Percentiles rank a stretch among this genome's conserved stretches.
These are phyloP conservation scores for Lachancea meyersii DNA, from an alignment of 805 yeast species.

Conservation along the genomic window DNA sequence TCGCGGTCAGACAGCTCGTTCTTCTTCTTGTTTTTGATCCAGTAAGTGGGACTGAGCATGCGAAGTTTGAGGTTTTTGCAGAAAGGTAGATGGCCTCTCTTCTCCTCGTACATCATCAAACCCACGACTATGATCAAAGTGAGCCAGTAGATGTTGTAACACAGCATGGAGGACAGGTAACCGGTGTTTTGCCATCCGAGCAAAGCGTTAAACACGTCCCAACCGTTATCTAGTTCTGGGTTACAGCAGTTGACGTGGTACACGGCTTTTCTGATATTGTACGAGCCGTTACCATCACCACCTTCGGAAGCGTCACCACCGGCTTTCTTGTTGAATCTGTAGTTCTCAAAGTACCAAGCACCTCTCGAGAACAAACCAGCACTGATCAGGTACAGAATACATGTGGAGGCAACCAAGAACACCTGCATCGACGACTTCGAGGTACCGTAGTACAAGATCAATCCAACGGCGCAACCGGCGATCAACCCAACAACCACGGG, in stretches of 20 bases:
- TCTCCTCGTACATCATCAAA: conserved; percentile 79
- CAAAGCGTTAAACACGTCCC: conserved; percentile 94
- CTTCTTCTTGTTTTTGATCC: conserved; percentile 63
- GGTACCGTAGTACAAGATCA: conserved; percentile 72
- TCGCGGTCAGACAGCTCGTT: conserved; percentile 48
- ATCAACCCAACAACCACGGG: conserved; percentile 86
- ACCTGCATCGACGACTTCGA: conserved; percentile 76
- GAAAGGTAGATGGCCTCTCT: conserved; percentile 73
- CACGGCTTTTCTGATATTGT: conserved; percentile 68
- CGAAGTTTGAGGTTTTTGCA: conserved; percentile 42
- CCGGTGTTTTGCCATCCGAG: conserved; percentile 98
- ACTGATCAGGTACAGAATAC: conserved; percentile 79
- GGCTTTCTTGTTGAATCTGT: conserved; percentile 54
- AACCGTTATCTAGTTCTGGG: conserved; percentile 85
- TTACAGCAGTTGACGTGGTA: conserved; percentile 98
- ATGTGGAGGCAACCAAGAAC: conserved; percentile 81
- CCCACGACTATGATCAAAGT: conserved; percentile 47
- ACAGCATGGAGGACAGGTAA: conserved; percentile 82
- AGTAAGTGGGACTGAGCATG: conserved; percentile 65
- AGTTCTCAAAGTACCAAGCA: conserved; percentile 79
- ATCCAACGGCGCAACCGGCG: conserved; percentile 72
- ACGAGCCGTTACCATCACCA: conserved; percentile 94
- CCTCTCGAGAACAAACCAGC: conserved; percentile 94
- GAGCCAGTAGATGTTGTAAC: conserved; percentile 88
- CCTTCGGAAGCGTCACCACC: conserved; percentile 95